A percentile compares a stretch with the other conserved stretches of the same genome.
Evolutionary conservation across 1,284 basidiomycete genomes (phyloP).

Genomic region (Cryptococcus floricola): DNA sequence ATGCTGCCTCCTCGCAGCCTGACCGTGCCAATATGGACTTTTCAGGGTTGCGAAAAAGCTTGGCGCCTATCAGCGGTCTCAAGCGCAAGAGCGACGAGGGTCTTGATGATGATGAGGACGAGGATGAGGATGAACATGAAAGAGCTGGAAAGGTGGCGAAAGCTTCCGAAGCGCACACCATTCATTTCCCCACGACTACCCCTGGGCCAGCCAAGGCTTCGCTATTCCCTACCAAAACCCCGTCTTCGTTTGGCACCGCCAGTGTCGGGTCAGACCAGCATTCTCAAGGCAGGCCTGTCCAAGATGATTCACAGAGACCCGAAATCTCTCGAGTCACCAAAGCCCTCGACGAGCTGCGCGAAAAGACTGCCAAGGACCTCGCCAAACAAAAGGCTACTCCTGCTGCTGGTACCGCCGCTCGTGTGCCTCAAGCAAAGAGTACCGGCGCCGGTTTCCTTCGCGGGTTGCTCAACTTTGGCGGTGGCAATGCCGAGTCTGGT

Average conservation of each 20-base stretch:
- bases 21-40: conserved; percentile 13
- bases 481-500: conserved; percentile 23
- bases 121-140: conserved; percentile 12
- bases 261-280: conserved; percentile 3
- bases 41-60: conserved; percentile 26
- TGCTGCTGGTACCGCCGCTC: conserved; percentile 3
- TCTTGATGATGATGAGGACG: conserved; percentile 15
- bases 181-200: conserved; percentile 9
- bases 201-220: conserved; percentile 12
- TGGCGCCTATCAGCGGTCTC: conserved; percentile 24
- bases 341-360: conserved; percentile 40
- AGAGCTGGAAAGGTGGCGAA: conserved; percentile 36
- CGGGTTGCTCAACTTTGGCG: conserved; percentile 29
- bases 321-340: conserved; percentile 36
- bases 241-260: conserved; percentile 5
- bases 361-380: conserved; percentile 32
- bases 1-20: conserved; percentile 8
- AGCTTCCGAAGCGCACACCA: conserved; percentile 3
- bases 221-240: conserved; percentile 11
- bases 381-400: conserved; percentile 28
- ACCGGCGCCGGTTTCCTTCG: conserved; percentile 39
- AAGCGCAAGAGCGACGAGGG: conserved; percentile 41
- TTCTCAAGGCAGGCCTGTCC: conserved; percentile 5
- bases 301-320: conserved; percentile 12
- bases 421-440: conserved; percentile 15